Conservation (phyloP, 2,329 filamentous ascomycete species). For the Pseudogymnoascus sp. region DNA sequence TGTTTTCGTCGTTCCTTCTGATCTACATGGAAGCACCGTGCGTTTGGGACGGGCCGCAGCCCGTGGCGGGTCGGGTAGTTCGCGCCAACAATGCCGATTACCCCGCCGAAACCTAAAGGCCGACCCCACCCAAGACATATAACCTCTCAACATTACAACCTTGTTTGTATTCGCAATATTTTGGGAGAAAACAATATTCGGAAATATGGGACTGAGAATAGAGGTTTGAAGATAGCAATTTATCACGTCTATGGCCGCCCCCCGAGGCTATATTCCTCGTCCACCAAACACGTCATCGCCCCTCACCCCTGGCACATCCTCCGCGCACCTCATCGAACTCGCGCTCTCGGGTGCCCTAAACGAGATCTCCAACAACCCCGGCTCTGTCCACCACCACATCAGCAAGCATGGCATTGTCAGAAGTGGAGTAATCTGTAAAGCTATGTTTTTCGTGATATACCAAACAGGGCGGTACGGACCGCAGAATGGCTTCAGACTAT, state of each 20-base stretch:
- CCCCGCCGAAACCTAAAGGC: not conserved
- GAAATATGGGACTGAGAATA: not conserved
- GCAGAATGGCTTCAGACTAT: not conserved
- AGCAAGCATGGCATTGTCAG: not conserved
- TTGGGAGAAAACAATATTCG: too few relatives aligned
- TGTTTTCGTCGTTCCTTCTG: not conserved
- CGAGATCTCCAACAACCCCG: not conserved
- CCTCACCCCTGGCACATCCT: not conserved
- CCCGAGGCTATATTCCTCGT: not conserved
- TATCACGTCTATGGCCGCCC: not conserved
- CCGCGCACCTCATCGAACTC: not conserved
- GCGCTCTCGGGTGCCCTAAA: not conserved
- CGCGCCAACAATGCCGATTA: conserved; percentile 8
- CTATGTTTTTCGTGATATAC: not conserved
- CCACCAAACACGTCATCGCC: not conserved
- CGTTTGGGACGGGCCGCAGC: not conserved
- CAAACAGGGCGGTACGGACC: not conserved
- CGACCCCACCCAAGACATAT: not conserved
- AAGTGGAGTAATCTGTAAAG: not conserved
- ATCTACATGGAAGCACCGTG: not conserved
- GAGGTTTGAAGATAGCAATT: not conserved
- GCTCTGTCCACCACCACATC: not conserved
- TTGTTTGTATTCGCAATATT: not conserved
- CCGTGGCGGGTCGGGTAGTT: not conserved
- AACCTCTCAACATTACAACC: not conserved